Conservation (phyloP, 306 rosid species). For the Pyrus communis region DNA sequence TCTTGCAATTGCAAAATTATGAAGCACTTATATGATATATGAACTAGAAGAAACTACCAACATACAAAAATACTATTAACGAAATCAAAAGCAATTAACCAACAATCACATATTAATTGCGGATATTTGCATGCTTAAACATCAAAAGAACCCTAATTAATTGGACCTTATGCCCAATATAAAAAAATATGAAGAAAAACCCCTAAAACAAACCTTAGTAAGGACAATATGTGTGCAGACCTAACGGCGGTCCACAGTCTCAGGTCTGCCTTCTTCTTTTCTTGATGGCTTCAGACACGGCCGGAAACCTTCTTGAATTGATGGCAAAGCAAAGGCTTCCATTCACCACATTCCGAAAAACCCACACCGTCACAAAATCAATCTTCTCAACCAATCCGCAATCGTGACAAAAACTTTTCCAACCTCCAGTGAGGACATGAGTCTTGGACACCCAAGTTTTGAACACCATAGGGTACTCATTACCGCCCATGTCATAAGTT, state of each 20-base stretch:
- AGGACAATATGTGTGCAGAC: too few relatives aligned
- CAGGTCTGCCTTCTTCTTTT: not conserved
- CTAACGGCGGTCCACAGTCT: not conserved
- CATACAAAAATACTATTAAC: too few relatives aligned
- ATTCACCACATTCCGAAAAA: not conserved
- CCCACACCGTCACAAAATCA: not conserved
- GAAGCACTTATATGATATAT: too few relatives aligned
- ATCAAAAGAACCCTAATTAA: too few relatives aligned
- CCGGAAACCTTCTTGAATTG: not conserved
- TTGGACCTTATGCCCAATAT: too few relatives aligned
- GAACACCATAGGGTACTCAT: not conserved
- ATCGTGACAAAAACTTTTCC: not conserved
- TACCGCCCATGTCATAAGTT: not conserved
- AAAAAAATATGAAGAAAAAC: too few relatives aligned
- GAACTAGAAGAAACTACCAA: too few relatives aligned
- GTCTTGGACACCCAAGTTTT: not conserved
- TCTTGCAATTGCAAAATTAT: too few relatives aligned
- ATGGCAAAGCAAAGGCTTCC: constrained; percentile 1
- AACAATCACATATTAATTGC: too few relatives aligned
- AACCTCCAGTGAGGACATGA: not conserved
- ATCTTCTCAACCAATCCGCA: not conserved
- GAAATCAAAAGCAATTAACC: too few relatives aligned
- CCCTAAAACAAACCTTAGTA: too few relatives aligned
- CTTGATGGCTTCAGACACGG: not conserved
- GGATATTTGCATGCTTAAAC: too few relatives aligned